Base-by-base conservation (phyloP, 2,329 filamentous ascomycete genomes). In the Epichloe amarillans region DNA sequence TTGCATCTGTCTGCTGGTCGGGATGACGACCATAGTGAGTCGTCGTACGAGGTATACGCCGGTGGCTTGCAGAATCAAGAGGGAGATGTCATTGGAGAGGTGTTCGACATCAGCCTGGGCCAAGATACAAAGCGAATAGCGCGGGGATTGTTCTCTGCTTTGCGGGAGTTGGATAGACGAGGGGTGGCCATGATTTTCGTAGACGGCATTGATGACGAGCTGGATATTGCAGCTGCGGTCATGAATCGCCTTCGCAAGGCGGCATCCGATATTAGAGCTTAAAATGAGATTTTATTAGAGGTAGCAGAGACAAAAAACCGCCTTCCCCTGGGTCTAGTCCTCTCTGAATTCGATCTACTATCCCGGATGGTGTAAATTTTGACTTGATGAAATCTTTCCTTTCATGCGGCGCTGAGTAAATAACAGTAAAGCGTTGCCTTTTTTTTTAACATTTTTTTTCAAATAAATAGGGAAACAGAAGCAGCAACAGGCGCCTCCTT, bases 171-270 rank as follows among this genome's bases (percentile, higher is more conserved):
- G 55, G 93, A 98, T 65, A 79, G 83, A 60, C 75, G 81, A 55
- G 79, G 82, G 33, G 88, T 88, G 4, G 83, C 93, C 62, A 74
- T 85, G 19, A 96, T 98, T 49, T 86, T 90, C 58, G 88, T 97
- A 11, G 93, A 98, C 65, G 91, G 91, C 2, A 86, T 96, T 52
- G 74, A 80, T 54, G 85, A 86, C 53, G 80, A 84, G 53, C 82
- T 85, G 35, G 86, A 93, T 63, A 83, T 93, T 58, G 88, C 89
- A 19, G 87, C 88, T 23, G 93, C 86, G 23, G 82, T 91, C 57
- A 90, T 91, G 84, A 91, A 91, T 61, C 75, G 86, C 57, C 72
- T 91, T 52, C 77, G 86, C 56, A 91, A 91, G 70, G 86, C 86
- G 50, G 86, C 86, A 23, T 79, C 76, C 21, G 74, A 77, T 53